These are phyloP conservation scores for Clitopilus passeckerianus DNA, from an alignment of 768 basidiomycete genomes.

Conservation along the genomic window DNA sequence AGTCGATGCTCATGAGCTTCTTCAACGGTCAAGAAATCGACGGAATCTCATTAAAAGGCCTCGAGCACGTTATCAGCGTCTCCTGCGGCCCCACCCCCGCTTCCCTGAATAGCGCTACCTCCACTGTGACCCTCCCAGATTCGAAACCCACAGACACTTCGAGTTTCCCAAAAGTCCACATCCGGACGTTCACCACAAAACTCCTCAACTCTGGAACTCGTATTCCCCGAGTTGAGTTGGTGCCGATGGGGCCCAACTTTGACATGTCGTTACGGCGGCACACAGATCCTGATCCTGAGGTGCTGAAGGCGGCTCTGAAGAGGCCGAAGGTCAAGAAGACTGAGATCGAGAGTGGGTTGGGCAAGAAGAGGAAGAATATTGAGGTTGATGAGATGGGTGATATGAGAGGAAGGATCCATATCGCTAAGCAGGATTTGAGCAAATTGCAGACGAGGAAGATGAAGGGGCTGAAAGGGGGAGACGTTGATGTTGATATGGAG, in stretches of 20 bases:
- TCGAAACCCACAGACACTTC: constrained; percentile 32
- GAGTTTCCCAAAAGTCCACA: constrained; percentile 76
- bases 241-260: constrained; percentile 87
- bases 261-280: constrained; percentile 78
- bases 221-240: constrained; percentile 76
- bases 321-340: constrained; percentile 86
- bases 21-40: constrained; percentile 88
- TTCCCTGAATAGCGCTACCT: constrained; percentile 40
- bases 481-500: constrained; percentile 16
- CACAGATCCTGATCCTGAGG: constrained; percentile 69
- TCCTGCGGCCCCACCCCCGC: constrained; percentile 63
- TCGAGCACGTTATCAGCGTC: constrained; percentile 87
- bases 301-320: constrained; percentile 76
- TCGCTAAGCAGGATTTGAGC: constrained; percentile 83
- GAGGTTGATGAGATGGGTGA: constrained; percentile 99
- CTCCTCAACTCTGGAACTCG: constrained; percentile 74
- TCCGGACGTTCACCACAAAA: constrained; percentile 79
- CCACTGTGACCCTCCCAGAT: constrained; percentile 15
- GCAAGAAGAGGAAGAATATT: constrained; percentile 92
- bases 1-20: constrained; percentile 85
- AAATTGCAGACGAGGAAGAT: constrained; percentile 92
- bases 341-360: constrained; percentile 80
- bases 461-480: constrained; percentile 75
- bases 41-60: constrained; percentile 74
- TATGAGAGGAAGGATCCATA: constrained; percentile 82